Base-by-base conservation (phyloP, 192 early-diverging fungal species). In the Linnemannia elongata region DNA sequence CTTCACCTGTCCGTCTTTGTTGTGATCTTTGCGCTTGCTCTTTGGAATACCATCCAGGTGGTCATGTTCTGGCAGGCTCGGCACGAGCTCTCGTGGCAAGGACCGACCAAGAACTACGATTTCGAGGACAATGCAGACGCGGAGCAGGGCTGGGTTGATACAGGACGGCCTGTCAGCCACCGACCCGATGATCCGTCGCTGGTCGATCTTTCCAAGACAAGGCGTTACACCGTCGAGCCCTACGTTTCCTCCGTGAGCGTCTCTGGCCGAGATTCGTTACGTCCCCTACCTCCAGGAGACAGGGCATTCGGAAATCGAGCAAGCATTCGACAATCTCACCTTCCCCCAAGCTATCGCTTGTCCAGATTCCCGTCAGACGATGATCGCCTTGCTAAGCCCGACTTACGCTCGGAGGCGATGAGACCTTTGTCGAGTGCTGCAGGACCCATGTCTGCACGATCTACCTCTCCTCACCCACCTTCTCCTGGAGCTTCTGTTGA, bases 1-100 rank as follows among this genome's bases (percentile, higher is more conserved):
- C 49, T 91, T 33, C 90, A 91, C 35, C 78, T 87, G n/a, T 68
- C 85, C 9, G 87, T 76, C 8, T 88, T 89, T 33, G 74, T 91
- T 36, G 75, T 90, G 33, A 81, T 89, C 68, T 86, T 91, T 83
- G 75, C 88, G 13, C 63, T 87, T 17, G 49, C 73, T 22, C 75
- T 71, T 4, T 87, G 85, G 85, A 87, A 87, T 72, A 87, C 79
- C 12, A 87, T 87, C n/a, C 75, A 81, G 42, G 76, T 87, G 10
- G 13, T 78, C 39, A 57, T 87, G 72, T 87, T 87, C 72, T 87
- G 85, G 85, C 69, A 69, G 52, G 24, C 79, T n/a, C 75, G 79
- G 30, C 79, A 87, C 55, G 39, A 36, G 18, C 3, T 47, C 7
- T 12, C 76, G 2, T 87, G 85, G 85, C 66, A 39, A 24, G 80